A percentile compares a stretch with the other conserved stretches of the same genome.
phyloP scores from a whole-genome alignment of 768 basidiomycete genomes.

The Naganishia vaughanmartiniae region DNA sequence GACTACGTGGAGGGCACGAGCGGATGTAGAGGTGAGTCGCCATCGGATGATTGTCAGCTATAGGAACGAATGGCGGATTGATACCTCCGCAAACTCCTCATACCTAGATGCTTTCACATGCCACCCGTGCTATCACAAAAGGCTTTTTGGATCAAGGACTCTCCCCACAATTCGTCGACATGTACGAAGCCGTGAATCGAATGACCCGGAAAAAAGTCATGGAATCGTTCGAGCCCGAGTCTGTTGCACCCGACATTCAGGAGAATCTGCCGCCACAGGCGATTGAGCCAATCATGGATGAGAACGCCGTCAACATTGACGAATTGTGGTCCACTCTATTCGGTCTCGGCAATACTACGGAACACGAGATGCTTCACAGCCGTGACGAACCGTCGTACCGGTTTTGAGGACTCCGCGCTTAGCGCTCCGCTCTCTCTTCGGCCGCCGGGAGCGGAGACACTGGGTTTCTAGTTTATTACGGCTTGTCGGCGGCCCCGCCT shows the following conservation, averaged over 20 bases:
- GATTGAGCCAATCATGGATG: not conserved
- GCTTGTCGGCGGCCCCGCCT: too few species aligned
- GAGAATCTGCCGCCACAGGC: not conserved
- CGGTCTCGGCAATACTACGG: not conserved
- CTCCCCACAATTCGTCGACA: not conserved
- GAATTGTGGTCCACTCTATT: constrained; percentile 4
- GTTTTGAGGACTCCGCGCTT: not conserved
- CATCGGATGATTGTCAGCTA: not conserved
- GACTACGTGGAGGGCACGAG: constrained; percentile 9
- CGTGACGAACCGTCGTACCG: constrained; percentile 1
- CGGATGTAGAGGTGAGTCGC: constrained; percentile 16
- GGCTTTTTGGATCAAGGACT: constrained; percentile 5
- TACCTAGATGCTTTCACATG: not conserved
- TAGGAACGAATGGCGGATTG: not conserved
- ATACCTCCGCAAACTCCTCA: not conserved
- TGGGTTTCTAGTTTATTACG: too few species aligned
- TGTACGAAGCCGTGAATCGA: not conserved
- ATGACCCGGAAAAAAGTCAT: constrained; percentile 11
- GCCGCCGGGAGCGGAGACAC: not conserved
- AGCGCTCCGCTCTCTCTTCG: not conserved
- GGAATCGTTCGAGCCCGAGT: constrained; percentile 5
- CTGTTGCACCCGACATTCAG: not conserved
- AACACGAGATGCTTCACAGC: not conserved
- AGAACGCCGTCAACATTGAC: constrained; percentile 3
- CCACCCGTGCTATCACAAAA: not conserved